Conservation (phyloP, 2,329 filamentous ascomycete species). For the Cylindrodendrum hubeiense region DNA sequence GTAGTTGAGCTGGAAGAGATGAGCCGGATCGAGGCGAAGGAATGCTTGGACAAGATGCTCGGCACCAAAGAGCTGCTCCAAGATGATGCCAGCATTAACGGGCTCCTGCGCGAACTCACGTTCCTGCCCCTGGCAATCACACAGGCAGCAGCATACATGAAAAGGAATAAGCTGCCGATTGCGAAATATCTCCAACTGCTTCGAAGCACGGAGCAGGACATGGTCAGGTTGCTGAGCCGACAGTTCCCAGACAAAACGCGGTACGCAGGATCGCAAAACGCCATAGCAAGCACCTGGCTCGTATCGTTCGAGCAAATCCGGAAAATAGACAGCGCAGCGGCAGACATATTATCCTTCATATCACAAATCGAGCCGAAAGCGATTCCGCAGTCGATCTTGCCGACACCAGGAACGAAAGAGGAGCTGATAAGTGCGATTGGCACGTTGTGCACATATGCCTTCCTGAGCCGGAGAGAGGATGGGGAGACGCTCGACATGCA, state of each 20-base stretch:
- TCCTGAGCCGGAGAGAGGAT: conserved; percentile 43
- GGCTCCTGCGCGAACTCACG: conserved; percentile 46
- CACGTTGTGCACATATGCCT: conserved; percentile 48
- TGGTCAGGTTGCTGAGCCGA: conserved; percentile 14
- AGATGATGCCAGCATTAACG: conserved; percentile 4
- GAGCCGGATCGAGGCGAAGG: conserved; percentile 33
- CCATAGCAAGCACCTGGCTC: conserved; percentile 54
- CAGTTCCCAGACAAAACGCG: conserved; percentile 50
- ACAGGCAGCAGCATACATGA: conserved; percentile 57
- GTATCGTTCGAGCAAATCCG: conserved; percentile 56
- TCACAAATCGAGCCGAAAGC: conserved; percentile 55
- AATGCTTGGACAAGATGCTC: conserved; percentile 38
- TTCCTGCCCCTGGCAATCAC: conserved; percentile 54
- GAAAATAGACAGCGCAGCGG: conserved; percentile 44
- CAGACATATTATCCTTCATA: conserved; percentile 53
- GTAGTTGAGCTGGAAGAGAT: conserved; percentile 1
- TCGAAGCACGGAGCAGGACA: conserved; percentile 45
- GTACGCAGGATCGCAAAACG: conserved; percentile 47
- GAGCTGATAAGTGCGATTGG: conserved; percentile 45
- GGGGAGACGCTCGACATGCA: conserved; percentile 51
- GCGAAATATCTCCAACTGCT: conserved; percentile 51
- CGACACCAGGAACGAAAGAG: conserved; percentile 23
- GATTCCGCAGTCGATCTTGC: conserved; percentile 52
- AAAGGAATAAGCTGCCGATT: conserved; percentile 40
- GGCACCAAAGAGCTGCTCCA: neutral